Conservation (phyloP, 805 yeast genomes). For the Peterozyma toletana region DNA sequence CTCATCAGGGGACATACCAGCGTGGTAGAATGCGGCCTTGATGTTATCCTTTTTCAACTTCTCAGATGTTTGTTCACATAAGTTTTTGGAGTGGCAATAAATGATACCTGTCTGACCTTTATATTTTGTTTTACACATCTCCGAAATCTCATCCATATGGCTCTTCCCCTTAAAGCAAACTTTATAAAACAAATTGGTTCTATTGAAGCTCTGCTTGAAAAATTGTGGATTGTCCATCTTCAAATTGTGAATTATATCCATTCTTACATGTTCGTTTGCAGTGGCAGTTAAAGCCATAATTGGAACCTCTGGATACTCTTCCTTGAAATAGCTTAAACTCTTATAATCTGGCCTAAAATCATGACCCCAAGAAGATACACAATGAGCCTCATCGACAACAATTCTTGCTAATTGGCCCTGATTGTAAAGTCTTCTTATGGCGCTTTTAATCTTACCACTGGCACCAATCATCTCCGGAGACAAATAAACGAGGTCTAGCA, state of each 20-base stretch:
- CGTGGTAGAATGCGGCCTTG: conserved; percentile 77
- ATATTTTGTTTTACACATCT: conserved; percentile 45
- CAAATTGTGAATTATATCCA: conserved; percentile 79
- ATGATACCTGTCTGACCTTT: conserved; percentile 73
- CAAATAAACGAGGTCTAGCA: conserved; percentile 69
- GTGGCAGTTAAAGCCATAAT: conserved; percentile 97
- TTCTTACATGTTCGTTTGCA: conserved; percentile 82
- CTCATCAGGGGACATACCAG: conserved; percentile 84
- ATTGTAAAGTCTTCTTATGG: conserved; percentile 50
- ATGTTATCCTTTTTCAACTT: conserved; percentile 55
- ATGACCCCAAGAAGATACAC: conserved; percentile 98
- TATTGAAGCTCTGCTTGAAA: conserved; percentile 85
- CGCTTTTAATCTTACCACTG: conserved; percentile 58
- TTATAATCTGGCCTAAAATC: conserved; percentile 96
- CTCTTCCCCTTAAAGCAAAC: conserved; percentile 59
- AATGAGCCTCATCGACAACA: conserved; percentile 96
- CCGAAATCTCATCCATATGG: conserved; percentile 49
- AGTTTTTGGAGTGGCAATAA: conserved; percentile 84
- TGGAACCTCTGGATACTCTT: conserved; percentile 72
- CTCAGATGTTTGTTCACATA: conserved; percentile 77
- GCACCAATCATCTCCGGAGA: conserved; percentile 93
- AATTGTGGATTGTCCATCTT: conserved; percentile 53
- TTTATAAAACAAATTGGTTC: conserved; percentile 78
- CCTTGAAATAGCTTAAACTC: conserved; percentile 65
- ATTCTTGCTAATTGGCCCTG: conserved; percentile 65